A percentile compares a stretch with the other conserved stretches of the same genome.
These are phyloP conservation scores for Leucoagaricus sp. DNA, from an alignment of 1,284 basidiomycete genomes.

Conservation along the genomic window DNA sequence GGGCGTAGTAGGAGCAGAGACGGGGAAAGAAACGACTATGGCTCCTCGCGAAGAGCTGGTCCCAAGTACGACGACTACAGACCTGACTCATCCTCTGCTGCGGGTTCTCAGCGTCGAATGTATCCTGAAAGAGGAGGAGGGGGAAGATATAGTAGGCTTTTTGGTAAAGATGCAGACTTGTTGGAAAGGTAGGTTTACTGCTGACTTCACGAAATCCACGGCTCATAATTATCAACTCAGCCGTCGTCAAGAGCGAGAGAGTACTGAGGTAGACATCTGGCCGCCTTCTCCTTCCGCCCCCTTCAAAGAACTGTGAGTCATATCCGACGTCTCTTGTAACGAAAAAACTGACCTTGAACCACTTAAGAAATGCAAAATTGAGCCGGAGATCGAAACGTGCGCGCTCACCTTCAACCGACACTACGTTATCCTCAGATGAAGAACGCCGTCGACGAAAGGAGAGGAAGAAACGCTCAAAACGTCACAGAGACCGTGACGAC, in stretches of 20 bases:
- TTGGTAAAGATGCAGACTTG: slow-evolving; percentile 46
- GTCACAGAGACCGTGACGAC: slow-evolving; percentile 8
- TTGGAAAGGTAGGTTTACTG: slow-evolving; percentile 51
- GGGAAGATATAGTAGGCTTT: slow-evolving; percentile 24
- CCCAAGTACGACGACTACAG: slow-evolving; percentile 49
- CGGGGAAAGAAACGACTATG: slow-evolving; percentile 20
- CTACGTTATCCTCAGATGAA: slow-evolving; percentile 67
- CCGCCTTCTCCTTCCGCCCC: slow-evolving; percentile 80
- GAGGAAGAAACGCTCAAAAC: slow-evolving; percentile 52
- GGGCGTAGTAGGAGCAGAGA: slow-evolving; percentile 20
- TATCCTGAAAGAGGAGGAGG: slow-evolving; percentile 37
- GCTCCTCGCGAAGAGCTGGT: slow-evolving; percentile 37
- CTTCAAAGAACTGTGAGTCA: slow-evolving; percentile 54
- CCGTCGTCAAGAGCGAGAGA: slow-evolving; percentile 74
- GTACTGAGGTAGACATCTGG: slow-evolving; percentile 73
- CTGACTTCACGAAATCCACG: background rate
- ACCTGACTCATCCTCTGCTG: slow-evolving; percentile 23
- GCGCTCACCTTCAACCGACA: slow-evolving; percentile 51
- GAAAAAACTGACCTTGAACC: slow-evolving; percentile 40
- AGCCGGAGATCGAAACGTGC: slow-evolving; percentile 64
- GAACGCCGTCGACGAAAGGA: slow-evolving; percentile 59
- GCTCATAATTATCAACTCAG: slow-evolving; percentile 41
- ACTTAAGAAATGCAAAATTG: slow-evolving; percentile 53
- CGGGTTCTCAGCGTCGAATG: slow-evolving; percentile 42
- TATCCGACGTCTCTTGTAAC: too few species aligned